Conservation (phyloP, 2,329 filamentous ascomycete genomes). For the Pleoardoris graminearum region DNA sequence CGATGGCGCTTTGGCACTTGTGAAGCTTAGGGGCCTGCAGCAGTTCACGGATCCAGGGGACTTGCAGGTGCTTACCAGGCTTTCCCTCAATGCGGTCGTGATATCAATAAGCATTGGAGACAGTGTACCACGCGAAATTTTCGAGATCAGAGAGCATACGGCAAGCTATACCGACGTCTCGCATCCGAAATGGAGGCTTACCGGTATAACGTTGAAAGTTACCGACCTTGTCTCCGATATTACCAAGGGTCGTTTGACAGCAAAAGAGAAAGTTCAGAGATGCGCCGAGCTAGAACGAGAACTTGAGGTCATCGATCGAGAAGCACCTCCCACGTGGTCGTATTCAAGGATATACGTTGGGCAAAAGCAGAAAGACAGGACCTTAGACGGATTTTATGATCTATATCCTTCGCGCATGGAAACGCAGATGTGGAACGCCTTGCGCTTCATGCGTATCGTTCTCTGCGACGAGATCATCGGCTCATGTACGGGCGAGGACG, state of each 20-base stretch:
- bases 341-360: constrained; percentile 14
- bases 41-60: constrained; percentile 16
- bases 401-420: constrained; percentile 32
- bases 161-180: constrained; percentile 24
- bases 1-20: constrained; percentile 29
- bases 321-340: constrained; percentile 24
- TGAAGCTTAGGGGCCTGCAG: constrained; percentile 27
- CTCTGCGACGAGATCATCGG: constrained; percentile 34
- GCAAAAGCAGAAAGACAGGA: constrained; percentile 2
- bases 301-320: constrained; percentile 23
- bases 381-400: constrained; percentile 26
- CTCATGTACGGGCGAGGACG: constrained; percentile 2
- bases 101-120: constrained; percentile 28
- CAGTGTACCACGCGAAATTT: constrained; percentile 23
- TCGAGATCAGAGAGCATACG: constrained; percentile 26
- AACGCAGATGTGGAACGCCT: constrained; percentile 39
- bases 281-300: constrained; percentile 29
- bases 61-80: constrained; percentile 21
- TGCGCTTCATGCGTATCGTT: constrained; percentile 36
- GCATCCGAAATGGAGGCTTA: constrained; percentile 39
- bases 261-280: constrained; percentile 18
- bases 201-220: constrained; percentile 31
- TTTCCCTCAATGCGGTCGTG: constrained; percentile 35
- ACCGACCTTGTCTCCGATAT: constrained; percentile 27
- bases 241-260: constrained; percentile 12